Evolutionary conservation across 1,139 yeast genomes (phyloP).

Genomic region (Petasospora fabianii): DNA sequence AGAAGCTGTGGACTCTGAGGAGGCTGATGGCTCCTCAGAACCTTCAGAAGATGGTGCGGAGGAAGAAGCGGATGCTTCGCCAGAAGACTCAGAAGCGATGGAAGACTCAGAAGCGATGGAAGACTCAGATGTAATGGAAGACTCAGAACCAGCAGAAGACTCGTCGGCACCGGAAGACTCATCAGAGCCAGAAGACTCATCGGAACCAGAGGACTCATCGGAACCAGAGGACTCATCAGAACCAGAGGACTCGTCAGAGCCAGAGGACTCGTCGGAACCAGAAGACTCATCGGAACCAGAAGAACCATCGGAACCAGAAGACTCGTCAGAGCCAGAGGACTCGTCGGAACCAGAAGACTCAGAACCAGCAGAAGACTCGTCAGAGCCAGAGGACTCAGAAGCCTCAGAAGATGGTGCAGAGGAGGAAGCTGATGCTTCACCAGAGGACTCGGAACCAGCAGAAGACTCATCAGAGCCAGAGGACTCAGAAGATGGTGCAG

Average conservation of each 20-base stretch:
- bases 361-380: not conserved
- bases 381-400: not conserved
- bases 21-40: not conserved
- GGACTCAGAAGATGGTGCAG: not conserved
- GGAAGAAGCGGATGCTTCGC: not conserved
- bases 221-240: not conserved
- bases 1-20: not conserved
- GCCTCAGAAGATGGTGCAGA: not conserved
- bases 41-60: not conserved
- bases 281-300: conserved; percentile 1
- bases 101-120: not conserved
- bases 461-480: not conserved
- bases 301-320: not conserved
- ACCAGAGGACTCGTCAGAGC: not conserved
- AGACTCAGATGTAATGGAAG: not conserved
- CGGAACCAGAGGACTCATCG: not conserved
- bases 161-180: conserved; percentile 1
- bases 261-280: not conserved
- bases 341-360: not conserved
- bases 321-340: not conserved
- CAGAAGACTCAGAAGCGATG: not conserved
- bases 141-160: not conserved
- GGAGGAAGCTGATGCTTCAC: conserved; percentile 1
- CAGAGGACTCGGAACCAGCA: not conserved
- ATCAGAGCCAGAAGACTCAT: not conserved